These are phyloP conservation scores for Filobasidium uniguttulatum DNA, from an alignment of 1,284 basidiomycete genomes.

Conservation along the genomic window DNA sequence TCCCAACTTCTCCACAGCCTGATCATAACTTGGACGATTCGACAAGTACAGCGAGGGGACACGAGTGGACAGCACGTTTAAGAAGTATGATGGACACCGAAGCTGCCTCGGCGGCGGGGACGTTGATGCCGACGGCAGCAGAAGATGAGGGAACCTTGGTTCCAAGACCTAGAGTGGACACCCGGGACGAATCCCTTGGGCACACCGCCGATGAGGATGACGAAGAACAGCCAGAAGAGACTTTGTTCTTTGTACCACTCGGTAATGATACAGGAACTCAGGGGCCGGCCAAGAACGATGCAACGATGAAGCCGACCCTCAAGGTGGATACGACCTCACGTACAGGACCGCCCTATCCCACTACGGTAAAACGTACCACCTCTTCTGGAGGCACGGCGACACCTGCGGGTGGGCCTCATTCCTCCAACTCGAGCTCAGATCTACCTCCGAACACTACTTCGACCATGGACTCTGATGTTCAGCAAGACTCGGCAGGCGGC, in stretches of 20 bases:
- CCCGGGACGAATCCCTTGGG: too few relatives aligned
- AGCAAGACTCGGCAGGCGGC: conserved; percentile 22
- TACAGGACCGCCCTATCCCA: not conserved
- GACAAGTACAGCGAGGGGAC: conserved; percentile 25
- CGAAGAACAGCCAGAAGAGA: conserved; percentile 11
- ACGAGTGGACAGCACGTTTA: conserved; percentile 22
- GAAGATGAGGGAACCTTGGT: conserved; percentile 7
- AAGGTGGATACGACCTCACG: conserved; percentile 2
- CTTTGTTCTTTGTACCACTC: conserved; percentile 12
- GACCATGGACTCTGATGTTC: conserved; percentile 21
- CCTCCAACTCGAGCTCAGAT: conserved; percentile 6
- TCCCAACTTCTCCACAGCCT: too few relatives aligned
- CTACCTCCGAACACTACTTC: conserved; percentile 4
- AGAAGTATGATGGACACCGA: conserved; percentile 17
- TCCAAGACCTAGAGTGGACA: too few relatives aligned
- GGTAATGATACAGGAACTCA: conserved; percentile 3
- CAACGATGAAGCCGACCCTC: conserved; percentile 5
- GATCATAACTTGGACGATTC: conserved; percentile 22
- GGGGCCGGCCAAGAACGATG: not conserved
- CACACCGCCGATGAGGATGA: not conserved
- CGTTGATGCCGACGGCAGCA: too few relatives aligned
- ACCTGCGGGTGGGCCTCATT: not conserved
- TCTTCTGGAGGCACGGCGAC: too few relatives aligned
- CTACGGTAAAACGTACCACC: too few relatives aligned
- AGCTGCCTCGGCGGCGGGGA: too few relatives aligned